Conservation (phyloP, 2,329 filamentous ascomycete species). For the Diaporthe humulicola region DNA sequence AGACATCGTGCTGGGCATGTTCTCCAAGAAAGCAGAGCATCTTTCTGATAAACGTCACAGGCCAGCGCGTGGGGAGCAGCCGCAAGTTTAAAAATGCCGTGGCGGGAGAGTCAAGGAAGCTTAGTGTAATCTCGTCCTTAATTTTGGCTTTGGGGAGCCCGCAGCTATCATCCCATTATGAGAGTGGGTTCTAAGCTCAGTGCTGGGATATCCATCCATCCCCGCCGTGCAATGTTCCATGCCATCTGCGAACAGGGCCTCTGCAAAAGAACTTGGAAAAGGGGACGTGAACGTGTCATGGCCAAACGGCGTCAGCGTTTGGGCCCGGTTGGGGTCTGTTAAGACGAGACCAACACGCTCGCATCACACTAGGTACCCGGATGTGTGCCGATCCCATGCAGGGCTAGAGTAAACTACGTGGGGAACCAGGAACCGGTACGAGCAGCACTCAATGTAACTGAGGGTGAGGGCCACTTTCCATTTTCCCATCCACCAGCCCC, state of each 20-base stretch:
- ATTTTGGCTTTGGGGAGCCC: not conserved
- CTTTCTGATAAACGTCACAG: no score
- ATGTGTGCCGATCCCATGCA: constrained; percentile 3
- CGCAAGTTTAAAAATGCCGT: not conserved
- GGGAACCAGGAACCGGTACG: constrained; percentile 23
- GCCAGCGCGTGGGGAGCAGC: no score
- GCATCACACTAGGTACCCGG: not conserved
- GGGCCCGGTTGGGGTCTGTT: not conserved
- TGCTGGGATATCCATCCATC: constrained; percentile 25
- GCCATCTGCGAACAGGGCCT: not conserved
- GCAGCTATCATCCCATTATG: constrained; percentile 12
- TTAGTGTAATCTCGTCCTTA: constrained; percentile 5
- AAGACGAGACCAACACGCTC: not conserved
- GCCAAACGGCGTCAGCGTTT: not conserved
- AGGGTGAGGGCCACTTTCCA: constrained; percentile 8
- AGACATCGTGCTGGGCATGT: not conserved
- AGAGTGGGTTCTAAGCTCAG: constrained; percentile 13
- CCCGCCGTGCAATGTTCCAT: no score
- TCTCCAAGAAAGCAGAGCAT: not conserved
- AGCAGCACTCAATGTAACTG: constrained; percentile 15
- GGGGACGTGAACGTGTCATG: not conserved
- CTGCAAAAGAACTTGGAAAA: not conserved
- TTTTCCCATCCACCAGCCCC: not conserved
- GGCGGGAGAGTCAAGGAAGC: not conserved
- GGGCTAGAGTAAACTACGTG: constrained; percentile 5